Evolutionary conservation across 352 stramenopile genomes (phyloP).

Genomic region (Pythium chondricola): DNA sequence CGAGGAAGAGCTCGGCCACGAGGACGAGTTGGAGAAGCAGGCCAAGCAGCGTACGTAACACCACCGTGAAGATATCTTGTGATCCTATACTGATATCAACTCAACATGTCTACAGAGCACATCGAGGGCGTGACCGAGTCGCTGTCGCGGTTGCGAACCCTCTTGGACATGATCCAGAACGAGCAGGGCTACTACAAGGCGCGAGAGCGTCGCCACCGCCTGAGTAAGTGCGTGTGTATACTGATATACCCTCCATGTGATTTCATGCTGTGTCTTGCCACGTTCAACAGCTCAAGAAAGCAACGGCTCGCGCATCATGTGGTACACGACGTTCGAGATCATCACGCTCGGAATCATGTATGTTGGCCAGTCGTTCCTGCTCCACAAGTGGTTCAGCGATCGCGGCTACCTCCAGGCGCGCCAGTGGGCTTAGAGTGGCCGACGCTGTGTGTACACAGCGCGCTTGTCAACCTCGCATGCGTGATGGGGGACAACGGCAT

Average conservation of each 20-base stretch:
- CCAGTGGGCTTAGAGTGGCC: constrained; percentile 62
- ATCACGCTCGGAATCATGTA: constrained; percentile 63
- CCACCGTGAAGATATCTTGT: neutral
- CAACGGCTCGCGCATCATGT: constrained; percentile 75
- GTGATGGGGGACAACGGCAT: no score
- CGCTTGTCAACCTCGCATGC: no score
- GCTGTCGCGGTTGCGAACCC: constrained; percentile 45
- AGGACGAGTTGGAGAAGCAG: constrained; percentile 67
- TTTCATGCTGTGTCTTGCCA: no score
- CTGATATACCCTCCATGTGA: no score
- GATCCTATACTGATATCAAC: no score
- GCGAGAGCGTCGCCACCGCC: constrained; percentile 58
- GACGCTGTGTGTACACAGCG: no score
- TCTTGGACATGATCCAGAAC: constrained; percentile 67
- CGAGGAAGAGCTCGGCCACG: constrained; percentile 60
- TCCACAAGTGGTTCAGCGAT: constrained; percentile 85
- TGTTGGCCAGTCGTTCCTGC: constrained; percentile 59
- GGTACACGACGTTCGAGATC: constrained; percentile 73
- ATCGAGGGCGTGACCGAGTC: constrained; percentile 60
- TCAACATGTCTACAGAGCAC: constrained; percentile 59
- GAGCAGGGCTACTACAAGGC: constrained; percentile 76
- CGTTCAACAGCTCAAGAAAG: constrained; percentile 63
- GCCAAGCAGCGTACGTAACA: constrained; percentile 47
- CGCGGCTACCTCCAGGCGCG: constrained; percentile 60
- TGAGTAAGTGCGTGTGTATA: constrained; percentile 36